These are phyloP conservation scores for Linnemannia exigua DNA, from an alignment of 192 early-diverging fungal genomes.

Conservation along the genomic window DNA sequence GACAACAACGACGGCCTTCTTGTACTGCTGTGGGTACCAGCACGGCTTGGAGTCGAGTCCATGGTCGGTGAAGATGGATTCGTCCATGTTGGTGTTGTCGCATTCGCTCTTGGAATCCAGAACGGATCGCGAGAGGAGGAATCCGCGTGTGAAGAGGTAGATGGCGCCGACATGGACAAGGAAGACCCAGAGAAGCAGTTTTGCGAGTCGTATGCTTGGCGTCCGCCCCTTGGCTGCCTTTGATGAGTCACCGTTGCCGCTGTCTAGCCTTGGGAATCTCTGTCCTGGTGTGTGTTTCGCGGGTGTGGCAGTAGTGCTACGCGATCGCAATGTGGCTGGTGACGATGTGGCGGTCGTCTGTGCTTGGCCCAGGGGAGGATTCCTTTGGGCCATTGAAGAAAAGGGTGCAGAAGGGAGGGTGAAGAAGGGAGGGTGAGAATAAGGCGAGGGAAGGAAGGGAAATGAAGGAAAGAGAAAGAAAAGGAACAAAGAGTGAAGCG, in stretches of 20 bases:
- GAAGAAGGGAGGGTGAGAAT: background rate
- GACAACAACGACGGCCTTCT: slow-evolving; percentile 73
- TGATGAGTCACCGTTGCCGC: background rate
- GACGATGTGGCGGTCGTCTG: background rate
- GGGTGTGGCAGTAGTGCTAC: background rate
- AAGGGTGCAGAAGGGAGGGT: slow-evolving; percentile 17
- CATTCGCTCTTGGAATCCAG: slow-evolving; percentile 67
- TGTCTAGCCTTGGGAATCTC: background rate
- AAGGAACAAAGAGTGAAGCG: background rate
- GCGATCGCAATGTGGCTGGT: slow-evolving; percentile 14
- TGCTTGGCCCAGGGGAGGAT: background rate
- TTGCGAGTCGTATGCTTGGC: slow-evolving; percentile 51
- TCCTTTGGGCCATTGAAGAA: slow-evolving; percentile 9
- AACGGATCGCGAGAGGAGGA: slow-evolving; percentile 77
- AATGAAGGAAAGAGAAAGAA: slow-evolving; percentile 14
- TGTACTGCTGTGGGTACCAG: slow-evolving; percentile 66
- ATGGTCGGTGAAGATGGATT: background rate
- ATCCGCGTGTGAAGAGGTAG: slow-evolving; percentile 80
- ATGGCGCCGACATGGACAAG: slow-evolving; percentile 65
- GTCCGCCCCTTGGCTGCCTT: slow-evolving; percentile 24
- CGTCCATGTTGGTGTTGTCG: slow-evolving; percentile 38
- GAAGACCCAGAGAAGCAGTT: slow-evolving; percentile 56
- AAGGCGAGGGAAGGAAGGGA: slow-evolving; percentile 15
- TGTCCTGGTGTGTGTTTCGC: background rate
- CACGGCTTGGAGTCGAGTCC: slow-evolving; percentile 34